Evolutionary conservation across 257 asterid genomes (phyloP).

Genomic region (Echium plantagineum): DNA sequence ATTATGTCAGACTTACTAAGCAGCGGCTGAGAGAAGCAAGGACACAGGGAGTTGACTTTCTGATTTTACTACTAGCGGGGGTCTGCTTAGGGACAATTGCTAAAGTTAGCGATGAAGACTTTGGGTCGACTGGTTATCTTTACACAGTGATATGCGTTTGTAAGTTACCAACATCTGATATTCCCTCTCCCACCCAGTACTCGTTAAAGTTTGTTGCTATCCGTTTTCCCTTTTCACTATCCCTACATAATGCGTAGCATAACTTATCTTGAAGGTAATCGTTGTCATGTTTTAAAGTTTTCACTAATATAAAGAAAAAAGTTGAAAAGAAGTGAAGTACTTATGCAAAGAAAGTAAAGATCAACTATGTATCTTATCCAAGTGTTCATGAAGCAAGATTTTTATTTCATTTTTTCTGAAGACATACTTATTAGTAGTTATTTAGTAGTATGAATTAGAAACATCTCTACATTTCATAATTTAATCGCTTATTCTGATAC

Average conservation of each 20-base stretch:
- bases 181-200: neutral
- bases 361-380: too few relatives aligned
- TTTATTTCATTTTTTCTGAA: too few relatives aligned
- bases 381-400: too few relatives aligned
- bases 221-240: neutral
- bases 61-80: conserved; percentile 81
- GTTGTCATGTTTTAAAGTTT: too few relatives aligned
- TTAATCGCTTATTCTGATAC: too few relatives aligned
- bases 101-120: conserved; percentile 88
- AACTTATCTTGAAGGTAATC: too few relatives aligned
- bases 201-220: neutral
- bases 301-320: too few relatives aligned
- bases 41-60: conserved; percentile 66
- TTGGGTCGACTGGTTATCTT: conserved; percentile 74
- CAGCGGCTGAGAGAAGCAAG: conserved; percentile 86
- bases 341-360: too few relatives aligned
- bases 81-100: conserved; percentile 86
- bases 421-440: too few relatives aligned
- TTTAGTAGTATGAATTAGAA: too few relatives aligned
- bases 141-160: conserved; percentile 97
- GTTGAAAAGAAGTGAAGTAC: too few relatives aligned
- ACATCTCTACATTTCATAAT: too few relatives aligned
- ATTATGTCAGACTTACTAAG: conserved; percentile 50
- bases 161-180: conserved; percentile 30
- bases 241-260: neutral